These are phyloP conservation scores for Phytophthora gonapodyides DNA, from an alignment of 352 stramenopile species.

Conservation along the genomic window DNA sequence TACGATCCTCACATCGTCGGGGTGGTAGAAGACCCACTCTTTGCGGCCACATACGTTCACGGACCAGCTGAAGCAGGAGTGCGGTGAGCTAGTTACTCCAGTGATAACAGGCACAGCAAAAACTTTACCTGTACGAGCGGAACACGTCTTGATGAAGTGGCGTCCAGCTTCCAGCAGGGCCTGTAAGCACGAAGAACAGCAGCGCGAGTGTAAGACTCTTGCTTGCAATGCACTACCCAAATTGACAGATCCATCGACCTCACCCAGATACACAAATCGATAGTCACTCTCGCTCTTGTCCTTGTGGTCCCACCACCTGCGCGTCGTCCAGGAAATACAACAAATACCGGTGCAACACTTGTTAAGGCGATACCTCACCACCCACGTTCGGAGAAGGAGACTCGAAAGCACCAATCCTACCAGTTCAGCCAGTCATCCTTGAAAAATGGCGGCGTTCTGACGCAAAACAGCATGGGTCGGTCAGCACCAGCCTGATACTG, in stretches of 20 bases:
- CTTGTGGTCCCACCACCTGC: conserved; percentile 82
- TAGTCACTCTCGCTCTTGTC: conserved; percentile 85
- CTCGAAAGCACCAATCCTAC: conserved; percentile 35
- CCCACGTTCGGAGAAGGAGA: background rate
- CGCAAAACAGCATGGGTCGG: conserved; percentile 20
- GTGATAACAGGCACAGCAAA: background rate
- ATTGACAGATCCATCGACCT: background rate
- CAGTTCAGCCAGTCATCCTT: conserved; percentile 93
- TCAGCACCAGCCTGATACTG: conserved; percentile 31
- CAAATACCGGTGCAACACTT: conserved; percentile 1
- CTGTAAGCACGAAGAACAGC: conserved; percentile 30
- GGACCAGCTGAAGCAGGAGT: conserved; percentile 83
- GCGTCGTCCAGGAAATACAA: background rate
- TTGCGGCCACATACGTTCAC: conserved; percentile 96
- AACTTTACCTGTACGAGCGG: conserved; percentile 89
- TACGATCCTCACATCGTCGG: conserved; percentile 61
- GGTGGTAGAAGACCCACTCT: conserved; percentile 91
- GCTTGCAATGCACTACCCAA: background rate
- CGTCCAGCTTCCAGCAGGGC: conserved; percentile 89
- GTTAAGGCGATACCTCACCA: background rate
- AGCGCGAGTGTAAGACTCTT: conserved; percentile 1
- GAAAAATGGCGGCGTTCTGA: conserved; percentile 87
- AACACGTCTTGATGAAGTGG: conserved; percentile 97
- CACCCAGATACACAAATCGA: conserved; percentile 97
- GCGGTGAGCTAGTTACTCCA: background rate